Conservation (phyloP, 441 rosid genomes). For the Pelargonium fulgidum region DNA sequence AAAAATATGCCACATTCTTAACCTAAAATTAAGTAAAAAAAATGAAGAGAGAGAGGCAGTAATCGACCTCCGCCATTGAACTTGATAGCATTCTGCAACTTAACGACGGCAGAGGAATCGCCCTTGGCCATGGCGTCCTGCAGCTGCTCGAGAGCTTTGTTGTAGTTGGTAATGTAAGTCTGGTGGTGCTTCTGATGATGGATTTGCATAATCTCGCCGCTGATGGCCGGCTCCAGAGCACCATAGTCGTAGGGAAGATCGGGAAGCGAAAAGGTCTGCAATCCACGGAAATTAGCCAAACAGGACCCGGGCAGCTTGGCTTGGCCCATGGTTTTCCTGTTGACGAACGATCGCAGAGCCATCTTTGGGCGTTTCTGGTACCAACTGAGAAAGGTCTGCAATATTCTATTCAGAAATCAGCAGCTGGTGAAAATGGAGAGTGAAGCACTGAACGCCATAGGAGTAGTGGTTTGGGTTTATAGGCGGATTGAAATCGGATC, state of each 20-base stretch:
- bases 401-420: neutral
- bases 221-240: constrained; percentile 75
- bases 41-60: neutral
- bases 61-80: constrained; percentile 89
- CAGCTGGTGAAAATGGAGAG: neutral
- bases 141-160: constrained; percentile 79
- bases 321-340: constrained; percentile 29
- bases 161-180: constrained; percentile 75
- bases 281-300: constrained; percentile 24
- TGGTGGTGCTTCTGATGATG: constrained; percentile 98
- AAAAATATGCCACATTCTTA: neutral
- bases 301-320: constrained; percentile 14
- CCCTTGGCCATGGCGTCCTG: constrained; percentile 58
- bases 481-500: neutral
- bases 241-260: constrained; percentile 86
- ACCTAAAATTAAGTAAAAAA: neutral
- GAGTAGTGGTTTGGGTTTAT: neutral
- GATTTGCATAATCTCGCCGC: constrained; percentile 87
- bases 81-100: constrained; percentile 83
- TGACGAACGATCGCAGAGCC: constrained; percentile 48
- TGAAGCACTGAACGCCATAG: neutral
- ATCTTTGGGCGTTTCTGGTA: constrained; percentile 19
- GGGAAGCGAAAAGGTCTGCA: constrained; percentile 74
- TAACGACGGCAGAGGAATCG: constrained; percentile 53
- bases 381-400: neutral